A percentile compares a stretch with the other conserved stretches of the same genome.
Conservation (phyloP, 495 filamentous ascomycete genomes). For the Trichoderma gamsii region DNA sequence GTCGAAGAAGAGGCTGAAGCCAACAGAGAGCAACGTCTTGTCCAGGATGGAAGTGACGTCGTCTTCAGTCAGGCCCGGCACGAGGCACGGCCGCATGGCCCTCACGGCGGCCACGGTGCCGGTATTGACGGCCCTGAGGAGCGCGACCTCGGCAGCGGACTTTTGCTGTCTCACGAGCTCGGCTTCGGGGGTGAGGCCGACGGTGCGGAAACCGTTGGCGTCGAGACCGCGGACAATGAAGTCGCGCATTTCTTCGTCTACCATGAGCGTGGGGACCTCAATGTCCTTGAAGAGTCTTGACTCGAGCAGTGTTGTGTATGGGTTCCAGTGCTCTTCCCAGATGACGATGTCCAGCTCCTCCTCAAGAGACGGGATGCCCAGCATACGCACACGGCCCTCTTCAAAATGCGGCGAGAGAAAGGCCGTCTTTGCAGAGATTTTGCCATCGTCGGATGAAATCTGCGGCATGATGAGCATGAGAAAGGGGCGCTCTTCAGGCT, state of each 20-base stretch:
- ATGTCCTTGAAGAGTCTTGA: conserved; percentile 25
- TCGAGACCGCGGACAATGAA: conserved; percentile 47
- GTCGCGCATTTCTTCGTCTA: conserved; percentile 54
- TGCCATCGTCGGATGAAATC: conserved; percentile 23
- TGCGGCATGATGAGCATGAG: conserved; percentile 47
- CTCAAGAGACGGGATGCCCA: conserved; percentile 44
- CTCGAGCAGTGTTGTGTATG: conserved; percentile 40
- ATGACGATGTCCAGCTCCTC: conserved; percentile 37
- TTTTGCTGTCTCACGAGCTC: conserved; percentile 50
- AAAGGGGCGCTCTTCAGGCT: conserved; percentile 54
- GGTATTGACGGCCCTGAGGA: conserved; percentile 51
- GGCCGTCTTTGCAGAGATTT: conserved; percentile 40
- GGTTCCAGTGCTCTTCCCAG: conserved; percentile 55
- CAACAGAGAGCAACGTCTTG: conserved; percentile 39
- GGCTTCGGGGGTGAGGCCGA: conserved; percentile 40
- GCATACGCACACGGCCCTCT: conserved; percentile 44
- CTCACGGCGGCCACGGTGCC: conserved; percentile 51
- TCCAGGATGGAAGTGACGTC: conserved; percentile 46
- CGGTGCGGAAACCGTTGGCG: conserved; percentile 41
- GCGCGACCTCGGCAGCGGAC: conserved; percentile 40
- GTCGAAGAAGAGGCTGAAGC: conserved; percentile 49
- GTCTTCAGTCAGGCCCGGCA: conserved; percentile 44
- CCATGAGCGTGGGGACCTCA: conserved; percentile 38
- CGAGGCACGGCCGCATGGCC: conserved; percentile 47
- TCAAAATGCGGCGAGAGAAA: conserved; percentile 51